phyloP scores from a whole-genome alignment of 2,329 filamentous ascomycete species.

The Xylaria arbuscula region DNA sequence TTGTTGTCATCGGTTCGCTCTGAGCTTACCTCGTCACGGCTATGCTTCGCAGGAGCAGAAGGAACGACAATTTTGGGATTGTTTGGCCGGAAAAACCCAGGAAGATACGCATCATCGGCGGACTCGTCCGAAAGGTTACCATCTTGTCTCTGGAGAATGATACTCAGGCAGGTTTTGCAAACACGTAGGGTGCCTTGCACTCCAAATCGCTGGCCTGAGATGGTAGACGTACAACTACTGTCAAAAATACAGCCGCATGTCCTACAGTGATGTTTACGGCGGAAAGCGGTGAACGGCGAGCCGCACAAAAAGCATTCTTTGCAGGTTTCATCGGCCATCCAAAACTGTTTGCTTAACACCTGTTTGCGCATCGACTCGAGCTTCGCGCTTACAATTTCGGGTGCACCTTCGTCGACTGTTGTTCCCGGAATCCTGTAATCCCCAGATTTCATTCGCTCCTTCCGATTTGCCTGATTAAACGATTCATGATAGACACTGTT shows the following conservation, averaged over 20 bases:
- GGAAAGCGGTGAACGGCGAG: slow-evolving; percentile 89
- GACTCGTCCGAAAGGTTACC: slow-evolving; percentile 89
- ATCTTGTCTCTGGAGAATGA: slow-evolving; percentile 91
- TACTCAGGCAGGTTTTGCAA: slow-evolving; percentile 90
- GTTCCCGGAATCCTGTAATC: slow-evolving; percentile 66
- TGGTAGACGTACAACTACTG: slow-evolving; percentile 92
- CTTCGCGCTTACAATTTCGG: slow-evolving; percentile 69
- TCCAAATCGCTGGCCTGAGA: slow-evolving; percentile 87
- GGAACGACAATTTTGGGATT: slow-evolving; percentile 57
- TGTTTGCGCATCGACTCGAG: slow-evolving; percentile 82
- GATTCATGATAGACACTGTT: slow-evolving; percentile 68
- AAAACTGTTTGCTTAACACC: slow-evolving; percentile 93
- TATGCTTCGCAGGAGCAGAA: slow-evolving; percentile 53
- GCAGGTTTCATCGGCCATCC: slow-evolving; percentile 99
- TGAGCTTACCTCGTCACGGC: slow-evolving; percentile 54
- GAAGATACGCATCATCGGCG: slow-evolving; percentile 76
- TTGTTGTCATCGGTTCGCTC: slow-evolving; percentile 58
- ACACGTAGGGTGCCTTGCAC: slow-evolving; percentile 86
- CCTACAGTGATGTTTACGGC: slow-evolving; percentile 95
- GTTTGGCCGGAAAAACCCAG: slow-evolving; percentile 69
- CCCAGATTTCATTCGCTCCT: slow-evolving; percentile 59
- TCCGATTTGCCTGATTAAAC: slow-evolving; percentile 60
- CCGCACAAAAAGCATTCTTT: slow-evolving; percentile 97
- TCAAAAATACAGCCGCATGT: slow-evolving; percentile 99
- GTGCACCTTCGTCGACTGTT: slow-evolving; percentile 65